These are phyloP conservation scores for Ceratocystis eucalypticola DNA, from an alignment of 2,329 filamentous ascomycete species.

Conservation along the genomic window DNA sequence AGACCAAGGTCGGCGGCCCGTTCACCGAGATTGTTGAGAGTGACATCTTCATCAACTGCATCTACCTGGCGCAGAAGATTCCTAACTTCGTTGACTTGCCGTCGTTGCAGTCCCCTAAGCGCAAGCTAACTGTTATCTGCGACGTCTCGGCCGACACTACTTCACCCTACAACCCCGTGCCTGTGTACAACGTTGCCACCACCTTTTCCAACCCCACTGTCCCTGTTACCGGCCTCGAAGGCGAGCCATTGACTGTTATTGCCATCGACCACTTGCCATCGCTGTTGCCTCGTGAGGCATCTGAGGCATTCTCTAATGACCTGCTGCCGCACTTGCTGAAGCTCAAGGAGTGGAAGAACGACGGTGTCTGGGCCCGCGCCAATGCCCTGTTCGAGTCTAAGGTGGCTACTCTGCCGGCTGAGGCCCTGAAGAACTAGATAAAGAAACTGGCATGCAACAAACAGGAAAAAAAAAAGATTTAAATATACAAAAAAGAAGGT, in stretches of 20 bases:
- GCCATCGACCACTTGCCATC: constrained; percentile 77
- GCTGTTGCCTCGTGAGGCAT: constrained; percentile 73
- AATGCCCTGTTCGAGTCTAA: constrained; percentile 76
- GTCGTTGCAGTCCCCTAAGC: constrained; percentile 50
- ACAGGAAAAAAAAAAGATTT: not conserved
- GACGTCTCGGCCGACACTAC: constrained; percentile 67
- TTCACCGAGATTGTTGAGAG: constrained; percentile 64
- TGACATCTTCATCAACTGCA: constrained; percentile 76
- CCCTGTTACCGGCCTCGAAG: constrained; percentile 47
- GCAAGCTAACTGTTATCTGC: constrained; percentile 67
- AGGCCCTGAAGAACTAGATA: constrained; percentile 20
- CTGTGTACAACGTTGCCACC: constrained; percentile 72
- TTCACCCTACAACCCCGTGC: constrained; percentile 57
- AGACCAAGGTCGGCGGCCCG: constrained; percentile 59
- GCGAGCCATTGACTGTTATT: constrained; percentile 59
- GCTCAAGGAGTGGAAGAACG: constrained; percentile 59
- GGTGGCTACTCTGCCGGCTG: constrained; percentile 52
- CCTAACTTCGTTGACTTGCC: constrained; percentile 67
- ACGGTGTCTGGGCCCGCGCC: constrained; percentile 71
- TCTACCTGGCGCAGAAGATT: constrained; percentile 69
- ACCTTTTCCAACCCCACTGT: constrained; percentile 85
- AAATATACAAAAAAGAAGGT: not conserved
- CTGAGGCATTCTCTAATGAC: constrained; percentile 68
- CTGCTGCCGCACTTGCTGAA: constrained; percentile 64
- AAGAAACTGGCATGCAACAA: not conserved